Conservation (phyloP, 306 rosid genomes). For the Gastrolobium villosum region DNA sequence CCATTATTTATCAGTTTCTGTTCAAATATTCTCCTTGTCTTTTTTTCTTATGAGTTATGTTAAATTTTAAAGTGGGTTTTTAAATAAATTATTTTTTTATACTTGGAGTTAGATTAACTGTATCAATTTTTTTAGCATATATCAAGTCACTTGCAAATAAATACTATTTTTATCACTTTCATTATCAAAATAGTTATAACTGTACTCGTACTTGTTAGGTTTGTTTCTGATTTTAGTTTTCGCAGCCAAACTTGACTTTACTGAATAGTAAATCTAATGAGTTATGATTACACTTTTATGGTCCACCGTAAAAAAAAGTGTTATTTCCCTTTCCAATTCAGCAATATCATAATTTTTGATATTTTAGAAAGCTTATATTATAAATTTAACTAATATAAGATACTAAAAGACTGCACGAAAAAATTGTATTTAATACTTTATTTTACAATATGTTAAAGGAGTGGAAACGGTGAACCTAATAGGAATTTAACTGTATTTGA, state of each 20-base stretch:
- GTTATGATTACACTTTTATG: not conserved
- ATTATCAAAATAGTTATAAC: too few species aligned
- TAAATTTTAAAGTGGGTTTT: too few species aligned
- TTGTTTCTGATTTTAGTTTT: not conserved
- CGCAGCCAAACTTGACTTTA: not conserved
- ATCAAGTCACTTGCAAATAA: too few species aligned
- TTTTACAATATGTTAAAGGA: not conserved
- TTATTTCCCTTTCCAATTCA: not conserved
- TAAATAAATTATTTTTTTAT: too few species aligned
- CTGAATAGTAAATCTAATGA: not conserved
- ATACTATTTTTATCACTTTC: too few species aligned
- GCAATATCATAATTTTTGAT: not conserved
- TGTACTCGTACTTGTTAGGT: too few species aligned
- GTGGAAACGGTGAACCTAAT: not conserved
- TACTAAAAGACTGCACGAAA: not conserved
- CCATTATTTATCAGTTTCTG: not conserved
- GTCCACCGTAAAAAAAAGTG: not conserved
- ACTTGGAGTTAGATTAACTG: too few species aligned
- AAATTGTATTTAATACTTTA: not conserved
- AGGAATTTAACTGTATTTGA: not conserved
- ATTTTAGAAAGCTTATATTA: not conserved
- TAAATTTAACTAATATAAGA: not conserved
- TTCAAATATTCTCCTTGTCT: constrained; percentile 8
- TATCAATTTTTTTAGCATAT: too few species aligned
- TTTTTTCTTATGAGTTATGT: not conserved